Evolutionary conservation across 345 rosid species (phyloP), one percentile per base, ranked within the genome.

Genomic region (Arabidopsis suecica): DNA sequence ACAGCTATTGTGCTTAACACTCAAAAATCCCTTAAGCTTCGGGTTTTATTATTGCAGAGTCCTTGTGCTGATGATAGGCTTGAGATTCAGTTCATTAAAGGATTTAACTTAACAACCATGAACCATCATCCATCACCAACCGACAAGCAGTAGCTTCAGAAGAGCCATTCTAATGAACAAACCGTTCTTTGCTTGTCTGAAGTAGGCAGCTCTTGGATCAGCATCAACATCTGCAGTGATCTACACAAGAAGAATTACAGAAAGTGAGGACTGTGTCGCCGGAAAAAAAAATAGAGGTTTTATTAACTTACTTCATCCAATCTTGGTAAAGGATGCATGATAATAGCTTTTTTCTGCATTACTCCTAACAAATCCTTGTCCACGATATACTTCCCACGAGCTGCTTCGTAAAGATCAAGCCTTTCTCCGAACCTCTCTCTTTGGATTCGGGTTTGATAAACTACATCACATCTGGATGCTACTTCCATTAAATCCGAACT

Each of bases 131-230:
- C 18, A 36, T 76, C 72, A 81, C 83, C 83, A 84, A 13, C 83
- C 84, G 1, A 84, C 71, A 40, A 78, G 81, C 4, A 73, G 69
- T 34, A 79, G 38, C 54, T 79, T 73, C 78, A 92, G 77, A 72
- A 92, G 97, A 74, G 99, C 98, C 99, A 95, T 90, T 68, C 99
- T 78, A 13, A 95, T 92, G 72, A 86, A 92, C 53, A 95, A 96
- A 53, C 98, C 98, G 32, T 95, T 95, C 93, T 90, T 92, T 32
- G 97, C 98, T 86, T 95, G 99, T 82, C 99, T 88, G 70, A 95
- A 95, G 83, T 92, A 90, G 3, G 99, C 99, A 72, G 96, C 97
- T 57, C 98, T 89, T 12, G 96, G 96, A 82, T 95, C 99, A 7
- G 58, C 74, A 59, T 92, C 98, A 12, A 92, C 97, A 33, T 87